phyloP scores from a whole-genome alignment of 2,329 filamentous ascomycete species.

The Zymoseptoria brevis region DNA sequence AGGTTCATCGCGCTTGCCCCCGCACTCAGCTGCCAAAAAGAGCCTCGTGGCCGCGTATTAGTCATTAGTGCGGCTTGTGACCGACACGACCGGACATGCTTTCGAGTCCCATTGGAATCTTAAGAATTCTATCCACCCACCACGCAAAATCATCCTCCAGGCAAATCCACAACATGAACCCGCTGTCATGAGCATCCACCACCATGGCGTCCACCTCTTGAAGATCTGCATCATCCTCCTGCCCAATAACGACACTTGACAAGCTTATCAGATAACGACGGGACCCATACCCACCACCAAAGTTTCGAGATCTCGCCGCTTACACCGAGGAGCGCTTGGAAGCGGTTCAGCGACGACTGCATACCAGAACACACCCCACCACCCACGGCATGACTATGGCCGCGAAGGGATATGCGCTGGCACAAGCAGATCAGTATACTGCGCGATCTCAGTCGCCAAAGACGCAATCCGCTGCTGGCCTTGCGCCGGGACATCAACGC shows the following conservation, averaged over 20 bases:
- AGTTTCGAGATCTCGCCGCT: slow-evolving; percentile 4
- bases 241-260: slow-evolving; percentile 25
- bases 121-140: background rate
- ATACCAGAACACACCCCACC: slow-evolving; percentile 4
- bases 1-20: background rate
- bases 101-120: background rate
- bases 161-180: slow-evolving; percentile 4
- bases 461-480: slow-evolving; percentile 1
- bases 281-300: background rate
- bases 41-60: background rate
- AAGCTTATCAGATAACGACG: background rate
- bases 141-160: background rate
- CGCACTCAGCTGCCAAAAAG: background rate
- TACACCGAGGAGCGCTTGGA: slow-evolving; percentile 12
- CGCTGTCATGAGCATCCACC: slow-evolving; percentile 13
- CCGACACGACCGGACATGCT: background rate
- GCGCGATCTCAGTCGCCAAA: slow-evolving; percentile 13
- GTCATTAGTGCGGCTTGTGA: background rate
- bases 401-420: slow-evolving; percentile 10
- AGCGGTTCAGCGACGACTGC: slow-evolving; percentile 12
- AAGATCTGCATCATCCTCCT: slow-evolving; percentile 20
- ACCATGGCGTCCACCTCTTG: slow-evolving; percentile 1
- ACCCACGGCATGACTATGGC: slow-evolving; percentile 8
- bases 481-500: slow-evolving; percentile 18
- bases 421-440: slow-evolving; percentile 8